These are phyloP conservation scores for Fusarium foetens DNA, from an alignment of 2,329 filamentous ascomycete species.

Conservation along the genomic window DNA sequence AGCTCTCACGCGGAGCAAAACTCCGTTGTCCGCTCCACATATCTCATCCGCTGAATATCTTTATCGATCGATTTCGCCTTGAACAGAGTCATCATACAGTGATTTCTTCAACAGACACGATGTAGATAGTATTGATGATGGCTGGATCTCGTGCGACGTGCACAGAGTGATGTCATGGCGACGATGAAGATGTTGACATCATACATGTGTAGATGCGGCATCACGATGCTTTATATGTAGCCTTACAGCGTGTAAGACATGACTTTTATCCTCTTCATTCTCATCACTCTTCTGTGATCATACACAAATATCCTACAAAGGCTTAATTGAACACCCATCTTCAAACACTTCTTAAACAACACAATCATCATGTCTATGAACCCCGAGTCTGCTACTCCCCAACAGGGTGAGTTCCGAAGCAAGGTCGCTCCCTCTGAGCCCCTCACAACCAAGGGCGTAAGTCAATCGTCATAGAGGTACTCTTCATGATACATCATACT, in stretches of 20 bases:
- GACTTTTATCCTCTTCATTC: neutral
- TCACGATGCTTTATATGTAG: slow-evolving; percentile 19
- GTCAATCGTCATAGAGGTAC: slow-evolving; percentile 37
- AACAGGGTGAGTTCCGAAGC: slow-evolving; percentile 66
- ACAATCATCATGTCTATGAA: slow-evolving; percentile 59
- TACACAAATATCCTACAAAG: neutral
- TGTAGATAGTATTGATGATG: neutral
- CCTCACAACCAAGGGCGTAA: slow-evolving; percentile 64
- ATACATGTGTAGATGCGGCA: slow-evolving; percentile 7
- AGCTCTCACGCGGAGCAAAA: slow-evolving; percentile 21
- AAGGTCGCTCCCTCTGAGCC: slow-evolving; percentile 62
- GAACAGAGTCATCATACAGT: neutral
- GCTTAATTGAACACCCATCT: neutral
- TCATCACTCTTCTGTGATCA: neutral
- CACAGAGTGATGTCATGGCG: slow-evolving; percentile 31
- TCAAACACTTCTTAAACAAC: neutral
- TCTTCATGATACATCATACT: slow-evolving; percentile 6
- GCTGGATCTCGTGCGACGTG: neutral
- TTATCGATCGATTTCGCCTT: slow-evolving; percentile 23
- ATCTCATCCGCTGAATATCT: slow-evolving; percentile 8
- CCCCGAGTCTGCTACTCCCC: slow-evolving; percentile 59
- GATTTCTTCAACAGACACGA: neutral
- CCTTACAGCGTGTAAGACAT: neutral
- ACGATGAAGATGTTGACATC: slow-evolving; percentile 25
- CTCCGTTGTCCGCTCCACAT: slow-evolving; percentile 30